Percentiles rank a stretch among this genome's conserved stretches.
Evolutionary conservation across 116 monocot species (phyloP).

Genomic region (Phalaenopsis hybrid): DNA sequence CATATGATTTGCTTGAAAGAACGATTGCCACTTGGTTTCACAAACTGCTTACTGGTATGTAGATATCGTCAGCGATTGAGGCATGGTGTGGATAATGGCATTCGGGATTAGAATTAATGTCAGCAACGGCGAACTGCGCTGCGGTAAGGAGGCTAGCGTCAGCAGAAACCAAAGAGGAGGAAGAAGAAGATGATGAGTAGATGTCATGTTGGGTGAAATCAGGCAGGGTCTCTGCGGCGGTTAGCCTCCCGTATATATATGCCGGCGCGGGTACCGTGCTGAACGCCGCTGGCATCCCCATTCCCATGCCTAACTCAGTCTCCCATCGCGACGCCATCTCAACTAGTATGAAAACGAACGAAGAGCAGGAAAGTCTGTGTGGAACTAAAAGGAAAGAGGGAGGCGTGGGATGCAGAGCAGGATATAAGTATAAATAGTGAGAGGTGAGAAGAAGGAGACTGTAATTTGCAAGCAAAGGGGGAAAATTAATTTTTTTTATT

Average conservation of each 20-base stretch:
- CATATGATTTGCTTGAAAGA: no score
- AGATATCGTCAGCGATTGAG: conserved; percentile 34
- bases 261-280: background rate
- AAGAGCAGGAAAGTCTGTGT: background rate
- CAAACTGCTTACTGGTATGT: conserved; percentile 25
- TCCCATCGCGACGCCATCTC: conserved; percentile 23
- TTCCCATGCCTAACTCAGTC: conserved; percentile 1
- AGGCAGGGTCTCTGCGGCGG: conserved; percentile 20
- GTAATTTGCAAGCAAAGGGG: background rate
- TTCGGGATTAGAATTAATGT: background rate
- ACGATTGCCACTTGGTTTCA: no score
- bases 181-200: background rate
- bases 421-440: conserved; percentile 8
- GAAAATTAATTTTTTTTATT: background rate
- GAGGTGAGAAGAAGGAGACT: background rate
- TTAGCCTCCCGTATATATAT: conserved; percentile 30
- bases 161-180: background rate
- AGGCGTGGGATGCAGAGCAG: background rate
- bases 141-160: background rate
- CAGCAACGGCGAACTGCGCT: background rate
- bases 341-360: background rate
- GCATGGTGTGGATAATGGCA: background rate
- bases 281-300: conserved; percentile 7
- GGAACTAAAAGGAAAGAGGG: background rate
- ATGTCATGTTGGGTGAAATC: conserved; percentile 35